Base-by-base conservation (phyloP, 2,329 filamentous ascomycete species). In the Fonsecaea monophora region DNA sequence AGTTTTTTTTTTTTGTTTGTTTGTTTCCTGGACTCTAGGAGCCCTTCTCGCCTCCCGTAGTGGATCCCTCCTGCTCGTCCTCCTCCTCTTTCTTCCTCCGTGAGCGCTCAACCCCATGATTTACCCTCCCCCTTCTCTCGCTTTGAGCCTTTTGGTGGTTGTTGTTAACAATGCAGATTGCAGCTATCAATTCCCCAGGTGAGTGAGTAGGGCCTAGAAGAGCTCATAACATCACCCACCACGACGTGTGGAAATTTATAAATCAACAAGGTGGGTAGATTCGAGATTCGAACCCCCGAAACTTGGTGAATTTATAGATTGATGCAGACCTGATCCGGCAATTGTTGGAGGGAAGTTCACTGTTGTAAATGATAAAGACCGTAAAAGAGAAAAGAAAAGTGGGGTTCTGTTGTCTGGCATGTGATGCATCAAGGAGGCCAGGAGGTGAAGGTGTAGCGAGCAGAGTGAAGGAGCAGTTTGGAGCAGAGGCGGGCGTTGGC, bases 31-130 rank as follows among this genome's bases (percentile, higher is more conserved):
- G n/a, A 21, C 42, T 48, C 9, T 25, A 25, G 42, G 5, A 21
- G 42, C 3, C 42, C 53, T 32, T 35, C 53, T 54, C 53, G 21
- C 25, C 25, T 54, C 53, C 32, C 53, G 53, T 4, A 21, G 53
- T 21, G 53, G 53, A 25, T 25, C 53, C 53, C 53, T 35, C 53
- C 53, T 55, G 53, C 53, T 55, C 53, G 30, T n/a, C 53, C 53
- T 35, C 53, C 53, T n/a, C 9, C 53, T 55, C 53, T 55, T 55
- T 55, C 53, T 55, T 55, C 53, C 53, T 34, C 53, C 53, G 13
- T 55, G 53, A 55, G 53, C 53, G 53, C 25, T 55, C 53, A 55
- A 55, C 53, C 53, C 53, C 53, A 54, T 55, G 3, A 21, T 25
- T 2, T 10, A 25, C 34, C 53, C 53, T 37, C 13, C 30, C 53